Percentiles rank a stretch among this genome's conserved stretches.
Evolutionary conservation across 2,329 filamentous ascomycete genomes (phyloP).

Genomic region (Davidsoniella neocaledoniae): DNA sequence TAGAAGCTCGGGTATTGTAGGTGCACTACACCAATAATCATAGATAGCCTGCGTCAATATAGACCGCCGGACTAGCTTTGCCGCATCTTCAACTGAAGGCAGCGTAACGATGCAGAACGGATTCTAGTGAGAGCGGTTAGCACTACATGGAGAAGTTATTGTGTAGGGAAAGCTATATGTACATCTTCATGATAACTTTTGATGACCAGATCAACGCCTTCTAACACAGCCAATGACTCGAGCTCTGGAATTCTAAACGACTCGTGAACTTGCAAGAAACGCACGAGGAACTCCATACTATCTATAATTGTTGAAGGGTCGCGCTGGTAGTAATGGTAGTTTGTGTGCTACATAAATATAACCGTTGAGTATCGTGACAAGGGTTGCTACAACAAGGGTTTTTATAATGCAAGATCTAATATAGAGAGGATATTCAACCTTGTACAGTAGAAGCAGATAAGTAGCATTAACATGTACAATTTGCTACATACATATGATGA

Average conservation of each 20-base stretch:
- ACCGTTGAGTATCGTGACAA: not conserved
- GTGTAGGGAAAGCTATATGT: slow-evolving; percentile 17
- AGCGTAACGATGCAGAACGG: slow-evolving; percentile 71
- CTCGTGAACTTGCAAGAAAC: slow-evolving; percentile 79
- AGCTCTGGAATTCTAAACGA: slow-evolving; percentile 79
- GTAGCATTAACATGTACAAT: no score
- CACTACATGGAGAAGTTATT: slow-evolving; percentile 10
- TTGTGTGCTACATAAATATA: not conserved
- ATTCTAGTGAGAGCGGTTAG: slow-evolving; percentile 36
- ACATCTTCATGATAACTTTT: slow-evolving; percentile 61
- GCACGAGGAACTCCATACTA: slow-evolving; percentile 63
- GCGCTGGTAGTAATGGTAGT: not conserved
- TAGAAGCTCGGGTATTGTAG: slow-evolving; percentile 52
- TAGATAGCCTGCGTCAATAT: slow-evolving; percentile 72
- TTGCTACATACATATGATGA: no score
- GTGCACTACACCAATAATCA: slow-evolving; percentile 70
- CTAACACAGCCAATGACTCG: slow-evolving; percentile 56
- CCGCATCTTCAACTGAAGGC: slow-evolving; percentile 46
- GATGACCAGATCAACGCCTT: slow-evolving; percentile 51
- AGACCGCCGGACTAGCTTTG: slow-evolving; percentile 52
- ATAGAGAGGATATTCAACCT: no score
- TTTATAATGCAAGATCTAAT: not conserved
- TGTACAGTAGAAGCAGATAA: no score
- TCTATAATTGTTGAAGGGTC: not conserved
- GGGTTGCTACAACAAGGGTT: not conserved